These are phyloP conservation scores for Zasmidium angulare DNA, from an alignment of 2,329 filamentous ascomycete genomes.

Conservation along the genomic window DNA sequence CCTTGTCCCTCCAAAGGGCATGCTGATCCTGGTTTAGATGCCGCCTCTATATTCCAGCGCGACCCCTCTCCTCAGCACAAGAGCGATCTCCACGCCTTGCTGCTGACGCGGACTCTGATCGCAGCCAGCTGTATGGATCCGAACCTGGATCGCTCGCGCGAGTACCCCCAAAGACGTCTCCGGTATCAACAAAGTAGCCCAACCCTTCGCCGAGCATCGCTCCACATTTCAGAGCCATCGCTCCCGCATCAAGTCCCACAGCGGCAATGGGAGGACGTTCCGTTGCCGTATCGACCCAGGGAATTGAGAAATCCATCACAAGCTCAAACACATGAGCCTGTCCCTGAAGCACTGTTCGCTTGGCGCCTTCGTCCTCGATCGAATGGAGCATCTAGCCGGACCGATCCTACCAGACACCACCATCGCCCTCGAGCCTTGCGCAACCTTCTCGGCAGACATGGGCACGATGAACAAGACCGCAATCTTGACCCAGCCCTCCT, in stretches of 20 bases:
- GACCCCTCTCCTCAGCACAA: background rate
- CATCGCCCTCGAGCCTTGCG: constrained; percentile 2
- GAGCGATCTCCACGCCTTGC: background rate
- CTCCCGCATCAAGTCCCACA: background rate
- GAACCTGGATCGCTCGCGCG: constrained; percentile 7
- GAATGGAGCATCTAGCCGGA: background rate
- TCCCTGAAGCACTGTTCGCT: constrained; percentile 2
- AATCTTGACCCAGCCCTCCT: constrained; percentile 16
- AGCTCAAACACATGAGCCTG: background rate
- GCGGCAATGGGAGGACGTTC: constrained; percentile 22
- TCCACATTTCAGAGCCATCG: background rate
- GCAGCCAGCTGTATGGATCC: constrained; percentile 17
- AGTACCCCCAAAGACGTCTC: constrained; percentile 1
- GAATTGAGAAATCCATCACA: constrained; percentile 15
- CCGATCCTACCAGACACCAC: background rate
- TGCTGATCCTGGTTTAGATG: background rate
- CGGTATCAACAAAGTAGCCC: background rate
- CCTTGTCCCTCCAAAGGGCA: background rate
- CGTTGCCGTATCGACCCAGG: constrained; percentile 20
- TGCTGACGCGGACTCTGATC: background rate
- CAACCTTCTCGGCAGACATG: background rate
- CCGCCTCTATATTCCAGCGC: background rate
- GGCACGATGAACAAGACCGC: background rate
- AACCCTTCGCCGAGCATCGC: background rate
- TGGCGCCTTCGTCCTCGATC: background rate